Evolutionary conservation across 768 basidiomycete species (phyloP), one percentile per base, ranked within the genome.

Genomic region (Dentipellis sp.): DNA sequence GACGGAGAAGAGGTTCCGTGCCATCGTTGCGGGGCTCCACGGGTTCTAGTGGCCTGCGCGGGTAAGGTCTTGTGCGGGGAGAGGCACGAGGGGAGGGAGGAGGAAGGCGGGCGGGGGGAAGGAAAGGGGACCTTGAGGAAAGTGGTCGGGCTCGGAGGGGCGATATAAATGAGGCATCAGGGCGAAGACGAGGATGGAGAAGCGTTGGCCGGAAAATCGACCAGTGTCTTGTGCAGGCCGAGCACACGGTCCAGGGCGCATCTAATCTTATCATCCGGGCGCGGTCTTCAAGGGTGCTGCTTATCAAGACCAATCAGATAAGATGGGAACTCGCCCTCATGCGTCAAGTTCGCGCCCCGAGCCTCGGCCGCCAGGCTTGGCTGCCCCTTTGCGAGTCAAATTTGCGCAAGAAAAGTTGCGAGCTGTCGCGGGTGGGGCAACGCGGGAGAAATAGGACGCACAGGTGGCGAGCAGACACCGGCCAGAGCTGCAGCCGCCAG

Each of bases 1-100:
- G 55, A 94, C 79, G 56, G 88, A 90, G 72, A 97, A 97, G 55
- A 94, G 73, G 65, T 83, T 79, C 59, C 78, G 78, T 16, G 78
- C 74, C 90, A 92, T 91, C 56, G 62, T 62, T 55, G 57, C 50
- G 22, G 29, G 29, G 29, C 29, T 29, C 29, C 29, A 29, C 29
- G 29, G 29, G 29, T 29, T 29, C 29, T 29, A 29, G 29, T 29
- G 29, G 29, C 29, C 29, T 29, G 29, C 29, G 29, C 29, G 29
- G 29, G 6, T n/a, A n/a, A 47, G 62, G 57, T 19, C 19, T 21
- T 49, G 47, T 12, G 11, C 40, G 47, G 12, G 47, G 23, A 29
- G 48, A 10, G 16, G 52, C 39, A 54, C 39, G 39, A 45, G 54
- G 38, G 47, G 22, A 46, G 39, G 51, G 46, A 22, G 48, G 35